Evolutionary conservation across 768 basidiomycete genomes (phyloP).

Genomic region (Lyophyllum decastes): DNA sequence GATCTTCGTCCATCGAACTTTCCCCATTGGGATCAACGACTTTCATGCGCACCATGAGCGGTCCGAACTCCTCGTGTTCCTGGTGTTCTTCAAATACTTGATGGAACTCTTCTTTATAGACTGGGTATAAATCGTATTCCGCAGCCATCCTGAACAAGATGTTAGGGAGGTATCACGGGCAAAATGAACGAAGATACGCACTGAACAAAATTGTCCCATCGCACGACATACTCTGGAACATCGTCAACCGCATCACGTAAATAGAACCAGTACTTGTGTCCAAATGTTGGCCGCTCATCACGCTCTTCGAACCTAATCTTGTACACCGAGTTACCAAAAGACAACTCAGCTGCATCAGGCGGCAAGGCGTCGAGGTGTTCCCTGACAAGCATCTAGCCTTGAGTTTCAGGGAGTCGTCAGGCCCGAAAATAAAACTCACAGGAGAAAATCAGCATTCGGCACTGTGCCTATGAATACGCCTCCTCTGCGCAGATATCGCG

Average conservation of each 20-base stretch:
- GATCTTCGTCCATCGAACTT: conserved; percentile 91
- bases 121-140: conserved; percentile 71
- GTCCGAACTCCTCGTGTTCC: conserved; percentile 76
- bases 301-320: conserved; percentile 83
- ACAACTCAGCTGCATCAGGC: conserved; percentile 62
- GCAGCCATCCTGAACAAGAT: conserved; percentile 65
- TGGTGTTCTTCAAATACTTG: conserved; percentile 83
- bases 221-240: conserved; percentile 96
- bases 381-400: conserved; percentile 37
- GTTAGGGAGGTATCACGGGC: neutral
- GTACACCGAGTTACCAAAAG: conserved; percentile 92
- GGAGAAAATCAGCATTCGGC: conserved; percentile 81
- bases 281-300: conserved; percentile 64
- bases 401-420: conserved; percentile 2
- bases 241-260: conserved; percentile 94
- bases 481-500: conserved; percentile 73
- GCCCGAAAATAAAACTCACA: conserved; percentile 54
- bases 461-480: conserved; percentile 98
- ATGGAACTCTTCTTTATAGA: conserved; percentile 90
- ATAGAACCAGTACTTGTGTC: conserved; percentile 94
- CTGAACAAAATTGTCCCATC: conserved; percentile 91
- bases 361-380: conserved; percentile 73
- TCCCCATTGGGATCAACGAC: conserved; percentile 86
- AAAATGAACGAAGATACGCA: conserved; percentile 50
- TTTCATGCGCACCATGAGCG: conserved; percentile 87